These are phyloP conservation scores for Paraglomus brasilianum DNA, from an alignment of 192 early-diverging fungal species.

Conservation along the genomic window DNA sequence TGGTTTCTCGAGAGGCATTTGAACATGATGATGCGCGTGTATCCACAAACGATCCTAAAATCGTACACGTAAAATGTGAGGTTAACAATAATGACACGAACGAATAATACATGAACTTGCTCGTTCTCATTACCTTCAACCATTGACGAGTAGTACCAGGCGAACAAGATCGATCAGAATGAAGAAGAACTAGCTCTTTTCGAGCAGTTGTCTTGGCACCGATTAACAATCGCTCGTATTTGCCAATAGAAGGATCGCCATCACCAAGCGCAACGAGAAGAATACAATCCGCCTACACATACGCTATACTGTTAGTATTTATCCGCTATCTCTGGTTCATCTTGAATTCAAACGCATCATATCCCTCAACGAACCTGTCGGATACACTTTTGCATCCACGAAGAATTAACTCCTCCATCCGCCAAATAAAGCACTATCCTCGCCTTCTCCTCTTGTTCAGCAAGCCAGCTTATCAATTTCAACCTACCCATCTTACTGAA, in stretches of 20 bases:
- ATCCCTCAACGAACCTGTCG: constrained; percentile 53
- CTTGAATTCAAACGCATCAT: no score
- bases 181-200: constrained; percentile 94
- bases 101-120: neutral
- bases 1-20: constrained; percentile 60
- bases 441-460: constrained; percentile 88
- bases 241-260: constrained; percentile 83
- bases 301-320: constrained; percentile 15
- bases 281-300: constrained; percentile 82
- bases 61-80: constrained; percentile 13
- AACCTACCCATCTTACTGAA: constrained; percentile 89
- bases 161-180: constrained; percentile 69
- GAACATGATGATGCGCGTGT: constrained; percentile 96
- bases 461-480: constrained; percentile 91
- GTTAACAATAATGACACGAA: neutral
- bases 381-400: constrained; percentile 95
- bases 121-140: constrained; percentile 62
- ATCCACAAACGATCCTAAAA: constrained; percentile 80
- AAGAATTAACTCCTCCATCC: constrained; percentile 83
- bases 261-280: constrained; percentile 92
- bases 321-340: constrained; percentile 16
- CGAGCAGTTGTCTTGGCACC: constrained; percentile 96
- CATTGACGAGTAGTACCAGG: constrained; percentile 87
- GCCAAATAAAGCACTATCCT: constrained; percentile 93
- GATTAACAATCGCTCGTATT: constrained; percentile 88